Evolutionary conservation across 2,329 filamentous ascomycete species (phyloP), one percentile per base, ranked within the genome.

Genomic region (Dactylella cylindrospora): DNA sequence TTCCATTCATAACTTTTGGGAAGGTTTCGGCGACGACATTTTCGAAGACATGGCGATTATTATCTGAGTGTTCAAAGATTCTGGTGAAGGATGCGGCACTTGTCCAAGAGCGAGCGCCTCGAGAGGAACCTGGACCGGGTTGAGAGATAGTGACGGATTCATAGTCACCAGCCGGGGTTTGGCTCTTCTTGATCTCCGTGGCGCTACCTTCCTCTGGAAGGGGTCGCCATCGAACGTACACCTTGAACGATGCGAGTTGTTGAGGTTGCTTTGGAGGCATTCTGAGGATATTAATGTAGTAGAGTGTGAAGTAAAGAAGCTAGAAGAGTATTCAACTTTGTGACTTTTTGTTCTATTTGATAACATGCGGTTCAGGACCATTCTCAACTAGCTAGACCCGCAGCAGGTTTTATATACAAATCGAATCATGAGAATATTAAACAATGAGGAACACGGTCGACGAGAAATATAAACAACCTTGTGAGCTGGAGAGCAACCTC

Each of bases 11-110:
- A 7, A 76, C 70, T 8, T 65, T 44, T 1, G 72, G 69, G 0
- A 76, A 45, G 0, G 67, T 68, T 3, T 74, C 72, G 10, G 68
- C 67, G 2, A 76, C 71, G 2, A 73, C 66, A 35, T 50, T 46
- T 9, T 67, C 45, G 57, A 68, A 72, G 3, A 70, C 66, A 12
- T 13, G 29, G 5, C 45, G 52, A 43, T 71, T 71, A 47, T 66
- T 52, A 32, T 70, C 52, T 4, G 53, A 64, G 0, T 50, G 44
- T 13, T 69, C 61, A 35, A 71, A 73, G 1, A 74, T 66, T 2
- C 50, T 20, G n/a, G 68, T 46, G 50, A 68, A 70, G 0, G 67
- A 67, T 5, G 59, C 12, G 3, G 65, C 32, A 25, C 67, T 68
- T 15, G 40, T 67, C 68, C 68, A 70, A 8, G 65, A 47, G 41